These are phyloP conservation scores for Cutaneotrichosporon cavernicola DNA, from an alignment of 1,284 basidiomycete species.

Conservation along the genomic window DNA sequence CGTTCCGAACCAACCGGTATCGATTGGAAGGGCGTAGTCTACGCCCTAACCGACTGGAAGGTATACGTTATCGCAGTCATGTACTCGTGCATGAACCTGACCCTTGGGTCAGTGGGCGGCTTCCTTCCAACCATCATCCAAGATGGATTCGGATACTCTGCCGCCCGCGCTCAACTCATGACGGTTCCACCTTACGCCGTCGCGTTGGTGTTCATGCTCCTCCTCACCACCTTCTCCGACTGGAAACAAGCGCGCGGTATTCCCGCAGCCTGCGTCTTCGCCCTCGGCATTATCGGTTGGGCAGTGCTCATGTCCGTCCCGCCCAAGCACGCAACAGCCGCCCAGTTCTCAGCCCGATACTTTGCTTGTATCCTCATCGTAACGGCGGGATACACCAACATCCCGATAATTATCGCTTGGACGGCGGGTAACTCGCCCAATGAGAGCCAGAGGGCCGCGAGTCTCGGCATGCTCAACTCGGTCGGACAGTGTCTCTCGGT, in stretches of 20 bases:
- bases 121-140: slow-evolving; percentile 81
- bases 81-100: slow-evolving; percentile 63
- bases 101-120: slow-evolving; percentile 72
- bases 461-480: slow-evolving; percentile 55
- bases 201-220: slow-evolving; percentile 65
- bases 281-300: slow-evolving; percentile 52
- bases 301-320: slow-evolving; percentile 46
- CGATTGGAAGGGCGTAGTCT: slow-evolving; percentile 57
- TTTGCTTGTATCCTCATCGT: slow-evolving; percentile 54
- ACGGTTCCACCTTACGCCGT: slow-evolving; percentile 79
- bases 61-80: slow-evolving; percentile 56
- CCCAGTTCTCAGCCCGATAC: slow-evolving; percentile 48
- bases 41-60: slow-evolving; percentile 65
- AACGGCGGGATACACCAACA: slow-evolving; percentile 49
- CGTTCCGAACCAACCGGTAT: slow-evolving; percentile 56
- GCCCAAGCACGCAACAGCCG: slow-evolving; percentile 31
- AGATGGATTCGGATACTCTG: slow-evolving; percentile 50
- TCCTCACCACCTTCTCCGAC: slow-evolving; percentile 65
- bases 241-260: slow-evolving; percentile 64
- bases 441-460: slow-evolving; percentile 49
- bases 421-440: slow-evolving; percentile 18
- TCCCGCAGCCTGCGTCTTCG: slow-evolving; percentile 48
- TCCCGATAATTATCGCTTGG: slow-evolving; percentile 43
- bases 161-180: slow-evolving; percentile 59
- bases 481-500: slow-evolving; percentile 55